Base-by-base conservation (phyloP, 257 asterid genomes). In the Solanum tarijense region DNA sequence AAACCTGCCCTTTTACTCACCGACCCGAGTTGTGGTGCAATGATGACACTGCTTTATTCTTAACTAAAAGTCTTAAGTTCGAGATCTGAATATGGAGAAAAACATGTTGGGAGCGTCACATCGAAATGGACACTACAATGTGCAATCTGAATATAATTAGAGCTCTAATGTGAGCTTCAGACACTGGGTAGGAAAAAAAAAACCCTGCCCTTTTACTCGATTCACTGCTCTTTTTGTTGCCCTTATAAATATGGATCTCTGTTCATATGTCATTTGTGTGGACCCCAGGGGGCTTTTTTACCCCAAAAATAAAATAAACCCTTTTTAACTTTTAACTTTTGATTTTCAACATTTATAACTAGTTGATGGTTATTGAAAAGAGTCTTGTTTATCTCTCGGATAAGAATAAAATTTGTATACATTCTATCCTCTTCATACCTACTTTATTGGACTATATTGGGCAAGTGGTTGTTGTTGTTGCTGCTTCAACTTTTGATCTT, bases 161-260 rank as follows among this genome's bases (percentile, higher is more conserved):
- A 46, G 20, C 7, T 13, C 0, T 0, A 46, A 46, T 46, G 20
- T 46, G 20, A 46, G 58, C 0, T 46, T 3, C 2, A 46, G 7
- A 46, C 58, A 46, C 7, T 20, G 58, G 14, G 7, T 13, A 46
- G 55, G 0, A 4, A 4, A 0, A 46, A 13, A 13, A 10, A 11
- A 46, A 46, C 6, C 60, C 60, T 5, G 23, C 9, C 62, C 23
- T 16, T 16, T 13, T 52, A 18, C n/a, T 52, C 10, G n/a, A 18
- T 18, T 52, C 62, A 18, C n/a, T 18, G n/a, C 10, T 18, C 62
- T 52, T 52, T 60, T 60, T 8, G 27, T 60, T 60, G 6, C 6
- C 6, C 13, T 60, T 60, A 60, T 9, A 60, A 60, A 60, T 60
- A 21, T 60, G 68, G 27, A 60, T 21, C 29, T 60, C 68, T 21